phyloP scores from a whole-genome alignment of 1,284 basidiomycete species.

The Peniophora sp. region DNA sequence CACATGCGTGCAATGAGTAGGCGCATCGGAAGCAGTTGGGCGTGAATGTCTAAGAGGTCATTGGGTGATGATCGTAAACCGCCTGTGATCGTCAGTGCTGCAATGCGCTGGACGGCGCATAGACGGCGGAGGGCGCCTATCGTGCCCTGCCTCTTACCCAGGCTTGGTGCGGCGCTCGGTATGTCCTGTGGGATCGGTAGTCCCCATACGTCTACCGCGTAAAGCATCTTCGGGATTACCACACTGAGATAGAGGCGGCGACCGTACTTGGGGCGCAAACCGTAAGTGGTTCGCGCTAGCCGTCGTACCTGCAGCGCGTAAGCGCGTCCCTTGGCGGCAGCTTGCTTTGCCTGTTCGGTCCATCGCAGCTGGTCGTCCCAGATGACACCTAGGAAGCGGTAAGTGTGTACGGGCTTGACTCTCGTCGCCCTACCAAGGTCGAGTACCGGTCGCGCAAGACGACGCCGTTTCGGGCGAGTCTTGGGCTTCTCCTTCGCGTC shows the following conservation, averaged over 20 bases:
- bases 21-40: conserved; percentile 7
- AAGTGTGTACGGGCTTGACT: not conserved
- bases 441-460: not conserved
- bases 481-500: no score
- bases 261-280: not conserved
- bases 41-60: conserved; percentile 5
- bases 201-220: not conserved
- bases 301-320: not conserved
- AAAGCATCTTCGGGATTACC: not conserved
- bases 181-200: not conserved
- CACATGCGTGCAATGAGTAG: conserved; percentile 3
- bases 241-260: not conserved
- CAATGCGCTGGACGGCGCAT: conserved; percentile 4
- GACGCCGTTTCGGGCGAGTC: not conserved
- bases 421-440: not conserved
- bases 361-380: not conserved
- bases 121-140: conserved; percentile 1
- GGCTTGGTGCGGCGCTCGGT: not conserved
- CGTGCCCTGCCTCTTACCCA: conserved; percentile 1
- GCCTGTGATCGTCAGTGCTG: conserved; percentile 6
- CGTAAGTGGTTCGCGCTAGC: not conserved
- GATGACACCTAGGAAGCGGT: not conserved
- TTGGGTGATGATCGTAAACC: conserved; percentile 3
- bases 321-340: not conserved
- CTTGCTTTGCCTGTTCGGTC: not conserved